phyloP scores from a whole-genome alignment of 805 yeast genomes.

The Starmerella gropengiesseri region DNA sequence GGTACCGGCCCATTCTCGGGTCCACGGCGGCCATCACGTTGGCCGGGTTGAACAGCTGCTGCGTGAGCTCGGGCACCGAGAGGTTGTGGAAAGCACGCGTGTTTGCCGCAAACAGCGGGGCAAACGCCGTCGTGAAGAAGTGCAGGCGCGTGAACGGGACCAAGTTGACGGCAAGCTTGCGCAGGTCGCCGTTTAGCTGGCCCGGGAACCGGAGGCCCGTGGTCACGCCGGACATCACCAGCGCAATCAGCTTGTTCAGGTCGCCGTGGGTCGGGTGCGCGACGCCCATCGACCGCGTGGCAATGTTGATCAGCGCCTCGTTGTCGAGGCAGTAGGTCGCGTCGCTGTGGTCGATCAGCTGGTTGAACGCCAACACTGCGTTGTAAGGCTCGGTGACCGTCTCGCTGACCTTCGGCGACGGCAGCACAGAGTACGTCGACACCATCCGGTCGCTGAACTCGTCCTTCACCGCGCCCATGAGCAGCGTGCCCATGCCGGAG shows the following conservation, averaged over 20 bases:
- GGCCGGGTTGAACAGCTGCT: constrained; percentile 84
- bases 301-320: constrained; percentile 85
- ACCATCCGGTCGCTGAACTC: constrained; percentile 94
- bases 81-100: constrained; percentile 76
- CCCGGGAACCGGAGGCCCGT: constrained; percentile 93
- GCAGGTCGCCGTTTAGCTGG: constrained; percentile 82
- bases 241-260: constrained; percentile 72
- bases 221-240: constrained; percentile 93
- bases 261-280: constrained; percentile 69
- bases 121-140: constrained; percentile 92
- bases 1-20: constrained; percentile 83
- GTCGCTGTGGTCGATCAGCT: constrained; percentile 81
- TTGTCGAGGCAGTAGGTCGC: constrained; percentile 94
- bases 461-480: constrained; percentile 77
- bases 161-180: constrained; percentile 87
- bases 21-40: constrained; percentile 96
- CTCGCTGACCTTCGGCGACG: constrained; percentile 84
- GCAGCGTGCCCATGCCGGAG: constrained; percentile 89
- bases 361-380: constrained; percentile 85
- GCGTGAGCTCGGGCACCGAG: constrained; percentile 86
- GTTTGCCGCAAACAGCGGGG: constrained; percentile 77
- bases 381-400: constrained; percentile 94
- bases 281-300: constrained; percentile 73
- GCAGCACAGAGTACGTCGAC: constrained; percentile 93
- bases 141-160: constrained; percentile 95